Conservation (phyloP, 1,284 basidiomycete genomes). For the Sporisorium graminicola region DNA sequence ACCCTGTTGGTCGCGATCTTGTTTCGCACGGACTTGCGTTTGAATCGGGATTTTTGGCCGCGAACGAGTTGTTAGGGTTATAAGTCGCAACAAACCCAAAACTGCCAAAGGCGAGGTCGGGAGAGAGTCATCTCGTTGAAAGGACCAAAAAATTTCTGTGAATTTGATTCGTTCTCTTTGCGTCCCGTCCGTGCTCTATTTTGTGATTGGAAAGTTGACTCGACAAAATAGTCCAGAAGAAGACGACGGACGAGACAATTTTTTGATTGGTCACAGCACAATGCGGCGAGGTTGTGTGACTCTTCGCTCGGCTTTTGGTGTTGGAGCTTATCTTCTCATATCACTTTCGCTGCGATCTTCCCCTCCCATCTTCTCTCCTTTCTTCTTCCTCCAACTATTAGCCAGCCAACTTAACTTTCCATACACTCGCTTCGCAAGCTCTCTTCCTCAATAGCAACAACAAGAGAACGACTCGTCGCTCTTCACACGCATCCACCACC, state of each 20-base stretch:
- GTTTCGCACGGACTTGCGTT: not conserved
- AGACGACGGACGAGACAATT: not conserved
- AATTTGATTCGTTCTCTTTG: constrained; percentile 24
- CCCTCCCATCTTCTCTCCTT: not conserved
- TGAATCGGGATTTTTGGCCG: not conserved
- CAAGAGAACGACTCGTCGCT: not conserved
- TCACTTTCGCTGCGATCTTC: not conserved
- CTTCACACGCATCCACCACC: constrained; percentile 2
- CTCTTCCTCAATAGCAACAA: not conserved
- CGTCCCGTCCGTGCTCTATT: constrained; percentile 15
- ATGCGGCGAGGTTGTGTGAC: constrained; percentile 1
- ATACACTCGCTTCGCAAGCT: not conserved
- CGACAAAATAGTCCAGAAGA: constrained; percentile 6
- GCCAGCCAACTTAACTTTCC: not conserved
- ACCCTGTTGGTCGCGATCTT: not conserved
- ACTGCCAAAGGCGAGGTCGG: not conserved
- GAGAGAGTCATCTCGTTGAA: not conserved
- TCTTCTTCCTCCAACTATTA: not conserved
- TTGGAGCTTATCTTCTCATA: constrained; percentile 2
- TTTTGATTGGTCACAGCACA: constrained; percentile 7
- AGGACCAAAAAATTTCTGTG: not conserved
- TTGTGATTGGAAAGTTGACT: constrained; percentile 5
- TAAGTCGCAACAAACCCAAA: not conserved
- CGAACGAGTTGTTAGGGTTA: not conserved
- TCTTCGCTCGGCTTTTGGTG: constrained; percentile 7